Evolutionary conservation across 495 filamentous ascomycete genomes (phyloP).

Genomic region (Polyplosphaeria fusca): DNA sequence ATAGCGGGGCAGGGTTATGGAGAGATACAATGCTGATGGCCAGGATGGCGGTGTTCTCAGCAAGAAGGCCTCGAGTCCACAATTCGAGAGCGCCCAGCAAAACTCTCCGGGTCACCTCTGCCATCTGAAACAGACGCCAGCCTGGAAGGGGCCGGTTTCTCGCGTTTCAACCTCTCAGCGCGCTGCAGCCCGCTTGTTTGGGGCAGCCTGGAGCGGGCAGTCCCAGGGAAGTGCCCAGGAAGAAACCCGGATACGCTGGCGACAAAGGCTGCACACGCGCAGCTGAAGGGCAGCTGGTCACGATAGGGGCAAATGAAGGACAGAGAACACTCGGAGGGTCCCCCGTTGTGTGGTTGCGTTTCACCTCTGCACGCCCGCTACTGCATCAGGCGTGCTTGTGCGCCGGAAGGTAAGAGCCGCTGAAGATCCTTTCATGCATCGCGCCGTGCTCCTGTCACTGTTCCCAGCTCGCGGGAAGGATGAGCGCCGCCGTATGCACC

Average conservation of each 20-base stretch:
- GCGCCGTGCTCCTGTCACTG: not conserved
- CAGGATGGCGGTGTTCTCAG: no score
- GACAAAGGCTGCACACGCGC: no score
- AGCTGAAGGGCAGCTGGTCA: no score
- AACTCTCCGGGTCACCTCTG: not conserved
- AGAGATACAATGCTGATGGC: no score
- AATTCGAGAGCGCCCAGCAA: no score
- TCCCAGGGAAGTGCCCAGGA: no score
- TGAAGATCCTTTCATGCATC: constrained; percentile 16
- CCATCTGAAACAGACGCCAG: not conserved
- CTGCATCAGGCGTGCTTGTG: not conserved
- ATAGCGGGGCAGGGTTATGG: not conserved
- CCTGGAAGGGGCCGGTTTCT: not conserved
- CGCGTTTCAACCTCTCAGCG: not conserved
- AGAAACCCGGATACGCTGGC: no score
- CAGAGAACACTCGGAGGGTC: not conserved
- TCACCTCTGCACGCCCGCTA: constrained; percentile 13
- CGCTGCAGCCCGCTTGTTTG: no score
- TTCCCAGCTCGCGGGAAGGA: no score
- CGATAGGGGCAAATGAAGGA: constrained; percentile 5
- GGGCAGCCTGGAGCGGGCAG: no score
- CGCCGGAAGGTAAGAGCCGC: constrained; percentile 11
- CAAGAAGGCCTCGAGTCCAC: no score
- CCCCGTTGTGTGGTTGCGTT: not conserved
- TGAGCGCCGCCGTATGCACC: no score